Conservation (phyloP, 331 rosid species). For the Acacia pycnantha region DNA sequence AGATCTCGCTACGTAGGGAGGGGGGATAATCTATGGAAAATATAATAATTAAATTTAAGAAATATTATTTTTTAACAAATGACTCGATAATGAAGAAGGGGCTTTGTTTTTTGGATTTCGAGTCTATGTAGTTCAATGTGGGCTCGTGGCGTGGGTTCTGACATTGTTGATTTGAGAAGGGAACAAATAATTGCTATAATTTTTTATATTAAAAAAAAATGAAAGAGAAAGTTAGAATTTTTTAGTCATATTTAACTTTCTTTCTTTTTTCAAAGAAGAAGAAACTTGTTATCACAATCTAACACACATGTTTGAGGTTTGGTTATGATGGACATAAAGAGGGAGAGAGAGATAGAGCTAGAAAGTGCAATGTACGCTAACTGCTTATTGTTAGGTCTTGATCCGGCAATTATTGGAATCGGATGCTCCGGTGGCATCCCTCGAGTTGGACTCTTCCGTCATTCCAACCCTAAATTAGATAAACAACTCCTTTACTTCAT, state of each 20-base stretch:
- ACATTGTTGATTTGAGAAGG: background rate
- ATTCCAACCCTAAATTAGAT: slow-evolving; percentile 95
- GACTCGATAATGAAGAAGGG: background rate
- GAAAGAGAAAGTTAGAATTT: slow-evolving; percentile 33
- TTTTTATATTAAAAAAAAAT: background rate
- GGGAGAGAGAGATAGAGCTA: slow-evolving; percentile 95
- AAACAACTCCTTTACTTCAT: slow-evolving; percentile 96
- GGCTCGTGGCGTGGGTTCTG: background rate
- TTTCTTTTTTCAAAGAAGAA: no score
- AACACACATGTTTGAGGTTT: background rate
- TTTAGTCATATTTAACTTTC: no score
- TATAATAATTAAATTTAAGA: background rate
- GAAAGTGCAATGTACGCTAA: slow-evolving; percentile 99
- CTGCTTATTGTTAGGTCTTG: slow-evolving; percentile 89
- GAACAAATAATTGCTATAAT: background rate
- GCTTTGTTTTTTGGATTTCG: background rate
- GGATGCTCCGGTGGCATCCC: slow-evolving; percentile 81
- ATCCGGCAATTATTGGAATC: slow-evolving; percentile 88
- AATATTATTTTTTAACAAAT: slow-evolving; percentile 1
- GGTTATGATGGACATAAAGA: slow-evolving; percentile 97
- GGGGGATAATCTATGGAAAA: slow-evolving; percentile 14
- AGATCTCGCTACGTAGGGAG: no score
- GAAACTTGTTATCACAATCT: background rate
- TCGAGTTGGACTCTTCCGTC: slow-evolving; percentile 93
- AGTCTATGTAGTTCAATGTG: background rate